These are phyloP conservation scores for Penicillium olsonii DNA, from an alignment of 2,329 filamentous ascomycete species.

Conservation along the genomic window DNA sequence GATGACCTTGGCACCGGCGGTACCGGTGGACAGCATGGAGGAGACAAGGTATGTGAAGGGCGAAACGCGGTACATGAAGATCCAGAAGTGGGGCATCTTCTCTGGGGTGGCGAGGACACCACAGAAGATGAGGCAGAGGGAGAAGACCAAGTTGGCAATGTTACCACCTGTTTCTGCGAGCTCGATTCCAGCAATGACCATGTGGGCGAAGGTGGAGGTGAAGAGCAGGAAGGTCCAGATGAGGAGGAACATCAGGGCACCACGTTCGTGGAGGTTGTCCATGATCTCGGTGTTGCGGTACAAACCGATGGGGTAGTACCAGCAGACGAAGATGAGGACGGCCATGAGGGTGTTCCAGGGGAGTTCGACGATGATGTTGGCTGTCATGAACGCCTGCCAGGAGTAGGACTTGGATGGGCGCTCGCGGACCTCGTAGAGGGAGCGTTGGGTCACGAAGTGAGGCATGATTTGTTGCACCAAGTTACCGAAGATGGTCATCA, in stretches of 20 bases:
- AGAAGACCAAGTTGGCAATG: slow-evolving; percentile 61
- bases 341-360: slow-evolving; percentile 66
- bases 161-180: slow-evolving; percentile 68
- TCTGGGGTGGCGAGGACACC: slow-evolving; percentile 54
- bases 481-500: slow-evolving; percentile 75
- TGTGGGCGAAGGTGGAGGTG: slow-evolving; percentile 70
- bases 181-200: slow-evolving; percentile 70
- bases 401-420: slow-evolving; percentile 70
- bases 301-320: slow-evolving; percentile 66
- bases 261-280: slow-evolving; percentile 51
- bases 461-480: slow-evolving; percentile 58
- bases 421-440: slow-evolving; percentile 62
- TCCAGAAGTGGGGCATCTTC: slow-evolving; percentile 71
- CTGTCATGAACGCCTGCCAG: slow-evolving; percentile 71
- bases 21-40: slow-evolving; percentile 45
- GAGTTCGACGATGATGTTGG: slow-evolving; percentile 71
- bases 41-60: slow-evolving; percentile 65
- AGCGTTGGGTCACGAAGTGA: slow-evolving; percentile 59
- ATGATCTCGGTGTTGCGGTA: slow-evolving; percentile 43
- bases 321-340: slow-evolving; percentile 64
- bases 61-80: slow-evolving; percentile 72
- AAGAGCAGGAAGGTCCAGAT: slow-evolving; percentile 69
- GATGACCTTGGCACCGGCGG: slow-evolving; percentile 31
- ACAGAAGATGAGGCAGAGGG: slow-evolving; percentile 63
- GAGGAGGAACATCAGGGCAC: slow-evolving; percentile 67